Evolutionary conservation across 2,329 filamentous ascomycete genomes (phyloP).

Genomic region (Paecilomyces sp.): DNA sequence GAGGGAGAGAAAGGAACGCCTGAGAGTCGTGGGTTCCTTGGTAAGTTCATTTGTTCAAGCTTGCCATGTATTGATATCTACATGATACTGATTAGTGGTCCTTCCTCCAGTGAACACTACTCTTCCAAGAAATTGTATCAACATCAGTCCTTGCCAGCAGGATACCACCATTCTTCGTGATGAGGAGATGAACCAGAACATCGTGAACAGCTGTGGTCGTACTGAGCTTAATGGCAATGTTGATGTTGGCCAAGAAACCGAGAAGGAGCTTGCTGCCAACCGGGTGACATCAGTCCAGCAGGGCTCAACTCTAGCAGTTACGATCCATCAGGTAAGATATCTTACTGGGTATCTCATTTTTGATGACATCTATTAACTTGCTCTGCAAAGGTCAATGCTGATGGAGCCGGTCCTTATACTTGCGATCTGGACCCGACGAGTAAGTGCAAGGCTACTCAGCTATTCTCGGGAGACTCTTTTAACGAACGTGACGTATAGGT

Average conservation of each 20-base stretch:
- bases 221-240: constrained; percentile 31
- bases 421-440: not conserved
- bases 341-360: not conserved
- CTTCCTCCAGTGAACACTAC: not conserved
- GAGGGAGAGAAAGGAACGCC: not conserved
- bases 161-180: constrained; percentile 30
- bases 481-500: not conserved
- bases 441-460: not conserved
- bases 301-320: not conserved
- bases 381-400: not conserved
- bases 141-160: constrained; percentile 30
- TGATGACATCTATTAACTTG: not conserved
- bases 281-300: constrained; percentile 9
- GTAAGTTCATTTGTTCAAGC: not conserved
- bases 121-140: constrained; percentile 29
- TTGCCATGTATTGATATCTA: not conserved
- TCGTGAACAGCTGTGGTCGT: constrained; percentile 29
- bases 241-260: constrained; percentile 30
- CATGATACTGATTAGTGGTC: not conserved
- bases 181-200: constrained; percentile 28
- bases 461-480: not conserved
- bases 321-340: not conserved
- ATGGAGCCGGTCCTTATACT: not conserved
- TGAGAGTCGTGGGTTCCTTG: not conserved
- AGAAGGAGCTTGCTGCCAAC: constrained; percentile 25